These are phyloP conservation scores for Baorangia bicolor DNA, from an alignment of 768 basidiomycete genomes.

Conservation along the genomic window DNA sequence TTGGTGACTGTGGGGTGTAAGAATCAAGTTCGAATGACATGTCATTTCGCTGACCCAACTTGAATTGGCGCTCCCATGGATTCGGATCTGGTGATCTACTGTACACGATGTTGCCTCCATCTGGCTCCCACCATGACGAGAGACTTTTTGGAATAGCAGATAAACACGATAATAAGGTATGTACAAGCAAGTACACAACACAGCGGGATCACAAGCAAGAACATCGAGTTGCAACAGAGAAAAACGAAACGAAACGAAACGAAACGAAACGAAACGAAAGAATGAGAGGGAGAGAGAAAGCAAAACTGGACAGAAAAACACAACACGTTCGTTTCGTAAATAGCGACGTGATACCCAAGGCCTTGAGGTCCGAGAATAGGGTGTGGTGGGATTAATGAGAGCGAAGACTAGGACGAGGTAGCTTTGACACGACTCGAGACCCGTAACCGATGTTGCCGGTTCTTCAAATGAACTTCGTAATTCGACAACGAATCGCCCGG, in stretches of 20 bases:
- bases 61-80: no score
- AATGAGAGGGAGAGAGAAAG: background rate
- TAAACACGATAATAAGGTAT: conserved; percentile 39
- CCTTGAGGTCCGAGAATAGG: conserved; percentile 13
- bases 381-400: background rate
- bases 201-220: conserved; percentile 23
- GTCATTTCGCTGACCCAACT: no score
- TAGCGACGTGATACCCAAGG: conserved; percentile 10
- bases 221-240: conserved; percentile 15
- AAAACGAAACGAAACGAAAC: background rate
- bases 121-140: background rate
- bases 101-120: conserved; percentile 3
- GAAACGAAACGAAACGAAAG: background rate
- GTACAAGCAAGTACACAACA: conserved; percentile 33
- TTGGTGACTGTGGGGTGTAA: background rate
- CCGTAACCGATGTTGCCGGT: conserved; percentile 73
- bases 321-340: conserved; percentile 14
- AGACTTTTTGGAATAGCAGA: conserved; percentile 8
- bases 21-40: background rate
- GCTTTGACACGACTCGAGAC: conserved; percentile 55
- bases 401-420: conserved; percentile 19
- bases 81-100: conserved; percentile 1
- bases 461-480: conserved; percentile 91
- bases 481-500: conserved; percentile 84
- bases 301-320: conserved; percentile 8